Evolutionary conservation across 2,329 filamentous ascomycete genomes (phyloP).

Genomic region (Juglanconis sp.): DNA sequence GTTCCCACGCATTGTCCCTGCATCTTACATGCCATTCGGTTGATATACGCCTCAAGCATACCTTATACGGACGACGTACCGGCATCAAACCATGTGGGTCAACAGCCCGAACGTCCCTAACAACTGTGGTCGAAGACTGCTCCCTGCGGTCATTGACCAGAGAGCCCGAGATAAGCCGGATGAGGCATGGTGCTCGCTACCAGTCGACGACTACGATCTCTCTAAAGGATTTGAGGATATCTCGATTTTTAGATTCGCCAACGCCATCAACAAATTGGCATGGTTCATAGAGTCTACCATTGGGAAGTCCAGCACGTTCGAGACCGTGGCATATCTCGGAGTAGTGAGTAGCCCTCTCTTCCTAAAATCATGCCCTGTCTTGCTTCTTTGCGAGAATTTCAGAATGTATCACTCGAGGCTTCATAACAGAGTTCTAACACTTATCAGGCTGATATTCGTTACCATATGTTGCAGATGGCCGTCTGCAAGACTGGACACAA

Average conservation of each 20-base stretch:
- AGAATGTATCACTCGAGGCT: neutral
- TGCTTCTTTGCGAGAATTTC: too few species aligned
- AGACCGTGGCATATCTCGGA: constrained; percentile 22
- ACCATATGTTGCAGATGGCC: constrained; percentile 24
- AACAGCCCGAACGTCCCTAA: neutral
- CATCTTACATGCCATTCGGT: too few species aligned
- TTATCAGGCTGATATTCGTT: constrained; percentile 19
- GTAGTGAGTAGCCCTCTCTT: neutral
- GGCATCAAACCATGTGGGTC: neutral
- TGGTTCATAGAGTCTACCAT: constrained; percentile 20
- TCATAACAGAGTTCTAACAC: neutral
- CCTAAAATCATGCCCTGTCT: neutral
- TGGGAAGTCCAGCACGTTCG: constrained; percentile 20
- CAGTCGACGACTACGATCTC: constrained; percentile 23
- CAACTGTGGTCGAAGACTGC: constrained; percentile 16
- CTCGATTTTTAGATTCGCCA: constrained; percentile 18
- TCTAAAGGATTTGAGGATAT: constrained; percentile 24
- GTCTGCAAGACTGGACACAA: constrained; percentile 24
- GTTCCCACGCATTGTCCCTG: too few species aligned
- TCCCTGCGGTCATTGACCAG: constrained; percentile 20
- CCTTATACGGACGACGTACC: neutral
- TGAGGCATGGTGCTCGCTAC: constrained; percentile 22
- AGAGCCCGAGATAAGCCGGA: constrained; percentile 18
- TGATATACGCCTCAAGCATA: neutral
- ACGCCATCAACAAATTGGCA: constrained; percentile 23